Evolutionary conservation across 306 rosid species (phyloP), one percentile per base, ranked within the genome.

Genomic region (Corylus avellana): DNA sequence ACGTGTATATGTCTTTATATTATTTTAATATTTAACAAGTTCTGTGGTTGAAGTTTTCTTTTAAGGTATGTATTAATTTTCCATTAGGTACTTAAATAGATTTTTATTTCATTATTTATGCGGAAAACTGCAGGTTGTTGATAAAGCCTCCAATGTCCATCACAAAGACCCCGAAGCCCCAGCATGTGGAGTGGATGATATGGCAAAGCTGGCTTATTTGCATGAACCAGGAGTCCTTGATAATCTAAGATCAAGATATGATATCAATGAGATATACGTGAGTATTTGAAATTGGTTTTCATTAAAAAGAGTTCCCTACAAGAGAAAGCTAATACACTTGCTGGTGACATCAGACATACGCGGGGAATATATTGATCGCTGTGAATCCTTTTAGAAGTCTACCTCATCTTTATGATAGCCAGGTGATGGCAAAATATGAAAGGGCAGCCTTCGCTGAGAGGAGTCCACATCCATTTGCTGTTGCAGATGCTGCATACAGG

Each of bases 391-490:
- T 96, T 81, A 82, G 83, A 75, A 93, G 29, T 82, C 88, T 93
- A 80, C 99, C 99, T 75, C 99, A 96, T 85, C 93, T 96, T 78
- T 96, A 96, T 63, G 94, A 96, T 85, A 91, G 91, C 83, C 98
- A 96, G 83, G 93, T 96, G 99, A 96, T 96, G 99, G 88, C 91
- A 81, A 98, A 96, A 86, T 96, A 96, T 86, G 93, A 93, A 85
- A 98, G 97, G 71, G 98, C 97, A 70, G 93, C 87, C 76, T 93
- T 96, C 75, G 99, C 98, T 76, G 98, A 96, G 97, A 88, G 93
- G 78, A 96, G 98, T 86, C 99, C 98, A 32, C 99, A 96, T 79
- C 99, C 99, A 11, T 96, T 96, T 90, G 99, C 99, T 73, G 97
- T 96, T 81, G 99, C 99, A 76, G 99, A 96, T 85, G 91, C 92